Evolutionary conservation across 495 filamentous ascomycete species (phyloP).

Genomic region (Penicillium soppii): DNA sequence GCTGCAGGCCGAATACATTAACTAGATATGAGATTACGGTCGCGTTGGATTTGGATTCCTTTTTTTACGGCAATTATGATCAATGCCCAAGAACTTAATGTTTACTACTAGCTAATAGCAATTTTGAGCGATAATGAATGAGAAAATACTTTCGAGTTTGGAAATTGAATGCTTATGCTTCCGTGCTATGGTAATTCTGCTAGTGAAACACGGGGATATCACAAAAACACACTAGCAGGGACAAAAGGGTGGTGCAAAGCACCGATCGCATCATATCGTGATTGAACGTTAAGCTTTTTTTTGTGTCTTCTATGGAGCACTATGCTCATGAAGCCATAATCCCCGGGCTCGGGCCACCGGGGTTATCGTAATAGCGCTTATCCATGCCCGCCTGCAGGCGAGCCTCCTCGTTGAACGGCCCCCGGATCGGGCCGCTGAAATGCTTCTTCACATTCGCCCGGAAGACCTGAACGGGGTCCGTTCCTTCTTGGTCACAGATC

Average conservation of each 20-base stretch:
- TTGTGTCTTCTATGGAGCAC: background rate
- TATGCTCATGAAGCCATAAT: slow-evolving; percentile 18
- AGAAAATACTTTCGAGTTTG: slow-evolving; percentile 1
- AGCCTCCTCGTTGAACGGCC: slow-evolving; percentile 52
- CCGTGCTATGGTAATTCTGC: background rate
- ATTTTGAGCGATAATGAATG: slow-evolving; percentile 5
- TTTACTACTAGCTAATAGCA: slow-evolving; percentile 3
- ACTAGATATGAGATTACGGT: slow-evolving; percentile 14
- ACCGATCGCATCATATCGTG: slow-evolving; percentile 3
- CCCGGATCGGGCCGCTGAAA: slow-evolving; percentile 45
- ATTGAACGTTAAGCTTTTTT: slow-evolving; percentile 1
- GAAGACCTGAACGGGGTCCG: slow-evolving; percentile 51
- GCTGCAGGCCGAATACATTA: slow-evolving; percentile 28
- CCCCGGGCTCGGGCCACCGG: background rate
- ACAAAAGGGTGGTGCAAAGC: background rate
- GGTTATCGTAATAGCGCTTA: slow-evolving; percentile 43
- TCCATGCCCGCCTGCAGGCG: slow-evolving; percentile 51
- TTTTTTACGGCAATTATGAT: background rate
- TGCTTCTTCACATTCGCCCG: slow-evolving; percentile 48
- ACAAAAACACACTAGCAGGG: slow-evolving; percentile 2
- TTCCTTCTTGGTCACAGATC: slow-evolving; percentile 51
- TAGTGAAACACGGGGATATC: slow-evolving; percentile 6
- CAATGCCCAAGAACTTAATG: background rate
- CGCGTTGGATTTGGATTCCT: background rate
- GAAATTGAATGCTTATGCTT: background rate